These are phyloP conservation scores for Trichoderma atroviride DNA, from an alignment of 2,329 filamentous ascomycete genomes.

Conservation along the genomic window DNA sequence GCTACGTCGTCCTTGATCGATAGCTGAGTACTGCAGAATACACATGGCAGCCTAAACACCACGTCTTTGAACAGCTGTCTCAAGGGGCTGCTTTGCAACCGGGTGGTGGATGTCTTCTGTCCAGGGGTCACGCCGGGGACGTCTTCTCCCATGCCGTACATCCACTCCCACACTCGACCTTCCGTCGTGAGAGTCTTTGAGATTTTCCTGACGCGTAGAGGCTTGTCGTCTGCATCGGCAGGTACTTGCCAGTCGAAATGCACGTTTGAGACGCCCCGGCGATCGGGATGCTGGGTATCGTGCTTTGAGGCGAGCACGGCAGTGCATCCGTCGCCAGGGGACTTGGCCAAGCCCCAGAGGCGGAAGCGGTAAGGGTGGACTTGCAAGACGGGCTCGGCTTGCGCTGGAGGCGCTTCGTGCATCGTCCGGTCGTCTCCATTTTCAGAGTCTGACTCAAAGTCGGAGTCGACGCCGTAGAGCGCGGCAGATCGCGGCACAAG, in stretches of 20 bases:
- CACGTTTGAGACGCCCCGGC: constrained; percentile 43
- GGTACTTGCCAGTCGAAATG: constrained; percentile 42
- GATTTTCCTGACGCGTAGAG: neutral
- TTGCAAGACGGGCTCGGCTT: constrained; percentile 39
- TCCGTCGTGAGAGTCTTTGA: constrained; percentile 52
- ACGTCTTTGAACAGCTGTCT: constrained; percentile 45
- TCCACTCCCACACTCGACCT: constrained; percentile 59
- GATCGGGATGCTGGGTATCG: constrained; percentile 52
- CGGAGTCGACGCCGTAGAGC: constrained; percentile 40
- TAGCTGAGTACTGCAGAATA: constrained; percentile 49
- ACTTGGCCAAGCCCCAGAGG: constrained; percentile 56
- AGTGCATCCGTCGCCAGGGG: constrained; percentile 55
- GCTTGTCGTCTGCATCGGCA: constrained; percentile 22
- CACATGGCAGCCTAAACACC: constrained; percentile 46
- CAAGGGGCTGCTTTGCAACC: constrained; percentile 34
- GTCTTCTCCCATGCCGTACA: constrained; percentile 56
- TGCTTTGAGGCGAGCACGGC: constrained; percentile 55
- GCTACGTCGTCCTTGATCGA: constrained; percentile 40
- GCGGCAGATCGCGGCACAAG: constrained; percentile 51
- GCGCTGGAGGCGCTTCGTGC: constrained; percentile 24
- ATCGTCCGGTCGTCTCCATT: constrained; percentile 30
- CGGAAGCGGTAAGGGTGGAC: constrained; percentile 54
- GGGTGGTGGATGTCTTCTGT: constrained; percentile 26
- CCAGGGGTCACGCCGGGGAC: constrained; percentile 47
- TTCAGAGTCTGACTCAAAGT: constrained; percentile 34